Conservation (phyloP, 129 eudicot genomes). For the Solidago caesia region DNA sequence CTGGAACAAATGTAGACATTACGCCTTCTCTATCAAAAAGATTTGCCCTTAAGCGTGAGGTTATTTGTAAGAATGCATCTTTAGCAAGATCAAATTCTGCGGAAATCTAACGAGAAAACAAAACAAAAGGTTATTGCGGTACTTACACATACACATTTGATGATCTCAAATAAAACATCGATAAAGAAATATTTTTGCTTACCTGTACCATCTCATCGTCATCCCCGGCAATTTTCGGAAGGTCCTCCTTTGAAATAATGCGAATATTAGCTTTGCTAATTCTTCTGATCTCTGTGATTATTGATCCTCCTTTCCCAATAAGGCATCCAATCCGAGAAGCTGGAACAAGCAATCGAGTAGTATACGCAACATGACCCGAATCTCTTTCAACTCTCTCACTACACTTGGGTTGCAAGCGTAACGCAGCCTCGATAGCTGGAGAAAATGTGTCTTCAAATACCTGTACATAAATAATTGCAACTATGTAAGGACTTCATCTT, state of each 20-base stretch:
- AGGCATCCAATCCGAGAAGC: conserved; percentile 88
- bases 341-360: conserved; percentile 87
- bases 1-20: conserved; percentile 75
- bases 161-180: not conserved
- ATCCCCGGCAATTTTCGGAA: conserved; percentile 86
- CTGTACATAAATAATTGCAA: conserved; percentile 35
- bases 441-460: conserved; percentile 78
- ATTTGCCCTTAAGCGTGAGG: conserved; percentile 88
- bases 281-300: conserved; percentile 84
- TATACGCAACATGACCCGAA: conserved; percentile 76
- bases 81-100: conserved; percentile 85
- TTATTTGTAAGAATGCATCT: conserved; percentile 84
- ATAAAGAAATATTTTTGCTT: conserved; percentile 10
- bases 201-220: conserved; percentile 99
- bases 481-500: not conserved
- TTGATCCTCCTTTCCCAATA: conserved; percentile 94
- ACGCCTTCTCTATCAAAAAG: conserved; percentile 93
- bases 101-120: conserved; percentile 51
- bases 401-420: conserved; percentile 92
- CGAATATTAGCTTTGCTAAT: conserved; percentile 88
- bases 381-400: conserved; percentile 96
- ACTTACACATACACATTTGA: not conserved
- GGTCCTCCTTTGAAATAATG: conserved; percentile 75
- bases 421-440: conserved; percentile 85
- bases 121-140: conserved; percentile 5